Evolutionary conservation across 176 grass and related monocot species (phyloP), one percentile per base, ranked within the genome.

Genomic region (Carex pumila): DNA sequence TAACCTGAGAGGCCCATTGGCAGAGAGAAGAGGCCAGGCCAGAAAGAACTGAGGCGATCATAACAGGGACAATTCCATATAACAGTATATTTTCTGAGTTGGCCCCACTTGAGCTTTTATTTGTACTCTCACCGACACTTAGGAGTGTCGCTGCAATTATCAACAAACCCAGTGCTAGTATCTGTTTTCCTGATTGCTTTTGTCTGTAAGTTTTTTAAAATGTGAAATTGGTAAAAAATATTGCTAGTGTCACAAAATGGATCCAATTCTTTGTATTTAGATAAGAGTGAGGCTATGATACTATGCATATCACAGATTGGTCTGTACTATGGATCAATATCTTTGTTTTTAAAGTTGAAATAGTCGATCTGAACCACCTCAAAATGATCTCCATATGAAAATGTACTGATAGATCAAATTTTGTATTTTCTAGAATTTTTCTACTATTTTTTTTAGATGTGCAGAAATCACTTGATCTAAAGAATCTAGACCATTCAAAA

Each of bases 1-100:
- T 84, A 84, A 95, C 95, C 95, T 90, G 95, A 68, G 92, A 98
- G 84, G 95, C 89, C 95, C 95, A 92, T 63, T 98, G 95, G 79
- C 95, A 95, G 82, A 98, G 86, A 63, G 91, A 91, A 85, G 95
- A 98, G 63, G 95, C 92, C 69, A 95, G 90, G 36, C 92, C 92
- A 50, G 95, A 98, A 45, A 98, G 87, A 45, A 95, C 81, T 52
- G 95, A 98, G 82, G 91, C 95, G 14, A 93, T 70, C 79, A 88
- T 91, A 84, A 98, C 92, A 81, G 95, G 95, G 93, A 93, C 61
- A 58, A 98, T 95, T 79, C 95, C 95, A 85, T 94, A 91, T 36
- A 94, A 72, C 71, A 95, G 81, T 73, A 99, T 80, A 71, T 89
- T 85, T 70, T 95, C 89, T 62, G 89, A 82, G 7, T 81, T 65